Evolutionary conservation across 2,329 filamentous ascomycete species (phyloP).

Genomic region (Microdochium trichocladiopsis): DNA sequence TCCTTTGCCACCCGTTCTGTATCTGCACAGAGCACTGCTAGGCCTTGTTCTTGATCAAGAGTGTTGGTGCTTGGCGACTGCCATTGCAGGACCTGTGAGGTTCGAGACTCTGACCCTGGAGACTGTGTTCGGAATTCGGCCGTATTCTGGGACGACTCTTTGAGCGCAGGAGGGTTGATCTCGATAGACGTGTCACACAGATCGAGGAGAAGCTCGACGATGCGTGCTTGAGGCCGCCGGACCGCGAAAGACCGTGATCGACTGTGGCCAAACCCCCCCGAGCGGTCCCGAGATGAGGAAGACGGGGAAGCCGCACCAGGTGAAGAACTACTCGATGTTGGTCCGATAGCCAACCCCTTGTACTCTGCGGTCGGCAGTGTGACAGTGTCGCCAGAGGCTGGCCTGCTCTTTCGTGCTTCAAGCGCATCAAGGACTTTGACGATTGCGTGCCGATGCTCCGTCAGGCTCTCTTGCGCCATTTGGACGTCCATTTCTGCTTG

Average conservation of each 20-base stretch:
- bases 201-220: conserved; percentile 90
- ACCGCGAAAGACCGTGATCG: conserved; percentile 86
- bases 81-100: conserved; percentile 93
- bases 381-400: conserved; percentile 46
- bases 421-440: conserved; percentile 92
- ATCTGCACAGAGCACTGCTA: conserved; percentile 82
- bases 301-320: conserved; percentile 66
- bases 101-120: conserved; percentile 89
- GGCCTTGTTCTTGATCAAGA: conserved; percentile 85
- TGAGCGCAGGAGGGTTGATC: conserved; percentile 89
- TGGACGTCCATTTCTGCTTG: conserved; percentile 97
- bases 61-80: conserved; percentile 89
- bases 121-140: conserved; percentile 89
- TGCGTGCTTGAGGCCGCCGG: conserved; percentile 79
- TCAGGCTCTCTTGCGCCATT: conserved; percentile 84
- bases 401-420: conserved; percentile 68
- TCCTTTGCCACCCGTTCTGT: conserved; percentile 77
- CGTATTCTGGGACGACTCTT: conserved; percentile 63
- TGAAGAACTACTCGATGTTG: conserved; percentile 62
- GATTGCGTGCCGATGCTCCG: conserved; percentile 88
- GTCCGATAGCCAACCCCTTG: conserved; percentile 79
- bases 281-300: conserved; percentile 64
- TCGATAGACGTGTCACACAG: conserved; percentile 93
- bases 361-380: conserved; percentile 65
- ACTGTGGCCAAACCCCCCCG: conserved; percentile 70